Percentiles rank a stretch among this genome's conserved stretches.
Conservation (phyloP, 352 stramenopile genomes). For the Globisporangium canariense region DNA sequence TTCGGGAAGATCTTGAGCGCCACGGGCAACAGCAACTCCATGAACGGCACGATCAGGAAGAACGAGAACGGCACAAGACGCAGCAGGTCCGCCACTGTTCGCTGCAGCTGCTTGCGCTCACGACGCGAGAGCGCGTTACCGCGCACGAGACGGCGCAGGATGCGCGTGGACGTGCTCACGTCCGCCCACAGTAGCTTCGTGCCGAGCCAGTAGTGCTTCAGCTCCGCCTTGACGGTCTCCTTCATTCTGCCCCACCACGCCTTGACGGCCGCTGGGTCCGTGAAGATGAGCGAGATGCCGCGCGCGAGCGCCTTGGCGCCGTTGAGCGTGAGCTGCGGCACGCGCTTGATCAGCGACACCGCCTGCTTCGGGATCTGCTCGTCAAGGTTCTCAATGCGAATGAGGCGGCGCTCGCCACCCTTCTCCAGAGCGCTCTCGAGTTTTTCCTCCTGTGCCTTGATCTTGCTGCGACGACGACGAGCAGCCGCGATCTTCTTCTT, state of each 20-base stretch:
- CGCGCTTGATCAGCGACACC: conserved; percentile 65
- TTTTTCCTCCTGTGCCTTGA: conserved; percentile 74
- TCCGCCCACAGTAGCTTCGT: conserved; percentile 96
- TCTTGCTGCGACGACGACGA: conserved; percentile 68
- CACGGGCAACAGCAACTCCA: conserved; percentile 97
- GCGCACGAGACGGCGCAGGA: conserved; percentile 89
- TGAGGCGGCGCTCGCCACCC: conserved; percentile 70
- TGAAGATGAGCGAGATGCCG: conserved; percentile 59
- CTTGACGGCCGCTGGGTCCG: conserved; percentile 59
- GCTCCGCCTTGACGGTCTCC: conserved; percentile 85
- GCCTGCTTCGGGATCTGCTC: conserved; percentile 72
- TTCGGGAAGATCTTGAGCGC: conserved; percentile 98
- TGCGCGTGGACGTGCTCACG: conserved; percentile 91
- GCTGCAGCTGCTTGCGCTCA: conserved; percentile 96
- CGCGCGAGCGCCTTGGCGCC: conserved; percentile 51
- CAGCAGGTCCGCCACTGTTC: conserved; percentile 96
- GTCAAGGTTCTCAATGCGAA: conserved; percentile 77
- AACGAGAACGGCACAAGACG: conserved; percentile 97
- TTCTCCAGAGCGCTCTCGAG: conserved; percentile 78
- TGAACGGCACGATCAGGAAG: conserved; percentile 98
- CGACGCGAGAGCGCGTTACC: conserved; percentile 93
- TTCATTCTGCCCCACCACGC: conserved; percentile 66
- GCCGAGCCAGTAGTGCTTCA: conserved; percentile 97
- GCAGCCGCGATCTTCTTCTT: conserved; percentile 82
- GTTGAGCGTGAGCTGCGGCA: conserved; percentile 53